Evolutionary conservation across 1,284 basidiomycete genomes (phyloP), one percentile per base, ranked within the genome.

Genomic region (Tilletia walkeri): DNA sequence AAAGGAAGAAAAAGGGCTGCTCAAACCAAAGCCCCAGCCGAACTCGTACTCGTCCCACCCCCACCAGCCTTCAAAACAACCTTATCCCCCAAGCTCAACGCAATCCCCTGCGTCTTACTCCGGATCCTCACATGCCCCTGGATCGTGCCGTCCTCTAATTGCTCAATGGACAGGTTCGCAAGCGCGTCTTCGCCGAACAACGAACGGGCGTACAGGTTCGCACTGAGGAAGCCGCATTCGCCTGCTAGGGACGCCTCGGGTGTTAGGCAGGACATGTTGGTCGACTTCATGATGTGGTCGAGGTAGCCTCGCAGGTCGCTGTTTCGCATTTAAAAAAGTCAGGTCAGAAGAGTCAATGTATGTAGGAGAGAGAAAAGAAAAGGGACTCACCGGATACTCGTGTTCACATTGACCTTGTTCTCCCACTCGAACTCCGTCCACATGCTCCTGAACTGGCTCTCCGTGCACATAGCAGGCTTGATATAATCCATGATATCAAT

Each of bases 401-500:
- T 93, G 78, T 90, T 91, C 70, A 96, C 93, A 79, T 95, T 95
- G 72, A 96, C 94, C 80, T 94, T 89, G 87, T 97, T 97, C 87
- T 96, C 94, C 94, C 94, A 97, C 84, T 96, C 94, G 78, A 96
- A 96, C 85, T 95, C 94, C 66, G 93, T 96, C 94, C 94, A 95
- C 93, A 95, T 95, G 67, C 73, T 76, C 45, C 88, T 72, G 81
- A 93, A 93, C 88, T 95, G 92, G 41, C 92, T 90, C 84, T 99
- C 95, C 71, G 91, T 96, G 85, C 94, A 96, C 82, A 92, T 92
- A 3, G 94, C 93, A 0, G 95, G 95, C 84, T 96, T 94, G 86
- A 99, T 99, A 85, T 98, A 99, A 85, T 98, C 95, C 92, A 99
- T 95, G 77, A 99, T 98, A 85, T 99, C 96, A 76, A 98, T 93